Base-by-base conservation (phyloP, 345 rosid species). In the Ceriops zippeliana region DNA sequence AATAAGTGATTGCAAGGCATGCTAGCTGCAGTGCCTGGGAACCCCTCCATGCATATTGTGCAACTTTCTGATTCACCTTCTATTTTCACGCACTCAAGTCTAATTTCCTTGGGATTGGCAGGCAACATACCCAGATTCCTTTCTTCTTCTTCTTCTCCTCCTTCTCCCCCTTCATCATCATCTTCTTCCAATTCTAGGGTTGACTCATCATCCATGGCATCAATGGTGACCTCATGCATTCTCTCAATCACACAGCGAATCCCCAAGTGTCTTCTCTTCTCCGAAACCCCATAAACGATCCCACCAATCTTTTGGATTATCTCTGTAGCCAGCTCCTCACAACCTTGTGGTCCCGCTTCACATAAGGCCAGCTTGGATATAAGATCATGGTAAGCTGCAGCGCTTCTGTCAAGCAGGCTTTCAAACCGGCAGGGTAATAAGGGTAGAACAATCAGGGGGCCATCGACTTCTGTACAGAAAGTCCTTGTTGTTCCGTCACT, bases 111-210 rank as follows among this genome's bases (percentile, higher is more conserved):
- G 30, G 37, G 22, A 19, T 54, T 5, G 7, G 68, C 30, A 1
- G 58, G 68, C 35, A 65, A 35, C 68, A 65, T 65, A 5, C 57
- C 68, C 20, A 5, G 30, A 30, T 49, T 28, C 37, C 37, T 34
- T 34, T 34, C 37, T 46, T 8, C 6, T 6, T 10, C 19, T 46
- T 65, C 68, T 47, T 5, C 34, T 34, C 1, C 26, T 24, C 26
- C 26, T 34, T 34, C 37, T 24, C 1, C 26, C 1, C 26, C 26
- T 34, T 34, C 37, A 26, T 8, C 6, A 1, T 10, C 19, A 26
- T 65, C 68, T 47, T 16, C 49, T 13, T 42, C 17, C 19, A 42
- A 13, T 42, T 42, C 49, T 15, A 13, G 4, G 49, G 16, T 42
- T 15, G 17, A 38, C 46, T 13, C 47, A 42, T 42, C 47, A 11